Percentiles rank a stretch among this genome's conserved stretches.
Evolutionary conservation across 208 protist genomes (phyloP).

Genomic region (Acanthamoeba triangularis): DNA sequence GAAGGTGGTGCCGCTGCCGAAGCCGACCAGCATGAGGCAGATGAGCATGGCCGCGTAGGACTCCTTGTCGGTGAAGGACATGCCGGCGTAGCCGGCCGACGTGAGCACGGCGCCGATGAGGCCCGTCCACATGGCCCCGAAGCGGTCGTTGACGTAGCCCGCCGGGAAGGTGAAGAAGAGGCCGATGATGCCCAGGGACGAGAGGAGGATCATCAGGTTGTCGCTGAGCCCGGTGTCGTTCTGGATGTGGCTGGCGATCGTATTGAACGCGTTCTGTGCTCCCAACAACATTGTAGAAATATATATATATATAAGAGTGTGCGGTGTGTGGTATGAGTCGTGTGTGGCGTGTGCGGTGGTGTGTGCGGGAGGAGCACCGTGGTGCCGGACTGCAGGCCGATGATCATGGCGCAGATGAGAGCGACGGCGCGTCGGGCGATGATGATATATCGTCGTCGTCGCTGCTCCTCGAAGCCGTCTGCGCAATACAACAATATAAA

Average conservation of each 20-base stretch:
- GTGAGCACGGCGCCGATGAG: constrained; percentile 30
- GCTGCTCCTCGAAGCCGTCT: not conserved
- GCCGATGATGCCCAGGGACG: constrained; percentile 37
- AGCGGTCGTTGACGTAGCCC: constrained; percentile 20
- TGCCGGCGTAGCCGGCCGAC: not conserved
- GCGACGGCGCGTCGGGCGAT: not conserved
- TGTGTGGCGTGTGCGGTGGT: too few species aligned
- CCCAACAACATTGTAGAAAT: too few species aligned
- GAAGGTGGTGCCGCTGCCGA: constrained; percentile 20
- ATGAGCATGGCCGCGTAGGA: constrained; percentile 27
- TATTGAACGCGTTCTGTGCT: constrained; percentile 52
- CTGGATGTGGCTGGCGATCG: not conserved
- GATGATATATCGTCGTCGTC: not conserved
- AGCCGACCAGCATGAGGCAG: constrained; percentile 27
- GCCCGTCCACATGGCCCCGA: not conserved
- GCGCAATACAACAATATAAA: not conserved
- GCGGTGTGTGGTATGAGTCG: too few species aligned
- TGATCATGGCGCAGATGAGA: not conserved
- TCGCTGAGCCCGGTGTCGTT: constrained; percentile 18
- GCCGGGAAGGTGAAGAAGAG: constrained; percentile 7
- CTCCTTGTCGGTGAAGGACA: constrained; percentile 58
- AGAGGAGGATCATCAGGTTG: constrained; percentile 32
- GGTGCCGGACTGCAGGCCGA: constrained; percentile 23
- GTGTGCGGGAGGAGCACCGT: not conserved
- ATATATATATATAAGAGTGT: too few species aligned